phyloP scores from a whole-genome alignment of 2,329 filamentous ascomycete species.

The Coniochaeta sp. region DNA sequence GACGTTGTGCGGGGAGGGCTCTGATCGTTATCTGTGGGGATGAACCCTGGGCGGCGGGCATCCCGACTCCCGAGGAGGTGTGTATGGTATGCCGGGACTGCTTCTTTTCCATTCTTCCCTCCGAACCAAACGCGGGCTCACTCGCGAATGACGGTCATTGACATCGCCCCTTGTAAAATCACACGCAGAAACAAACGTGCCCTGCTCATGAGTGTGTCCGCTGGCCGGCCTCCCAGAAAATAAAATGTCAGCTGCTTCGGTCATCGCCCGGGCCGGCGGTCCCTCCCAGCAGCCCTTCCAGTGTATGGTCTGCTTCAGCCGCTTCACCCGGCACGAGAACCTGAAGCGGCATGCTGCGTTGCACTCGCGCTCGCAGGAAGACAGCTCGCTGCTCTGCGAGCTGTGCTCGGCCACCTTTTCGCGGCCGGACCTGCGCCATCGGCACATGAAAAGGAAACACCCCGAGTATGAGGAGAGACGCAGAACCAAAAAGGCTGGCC shows the following conservation, averaged over 20 bases:
- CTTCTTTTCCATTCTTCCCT: too few species aligned
- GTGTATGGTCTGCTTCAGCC: constrained; percentile 27
- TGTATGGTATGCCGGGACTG: too few species aligned
- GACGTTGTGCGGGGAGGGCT: too few species aligned
- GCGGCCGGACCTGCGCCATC: constrained; percentile 27
- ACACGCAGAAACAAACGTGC: too few species aligned
- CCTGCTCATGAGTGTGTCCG: too few species aligned
- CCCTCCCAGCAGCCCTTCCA: constrained; percentile 27
- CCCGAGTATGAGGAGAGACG: constrained; percentile 14
- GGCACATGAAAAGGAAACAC: constrained; percentile 34
- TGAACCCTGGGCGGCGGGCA: too few species aligned
- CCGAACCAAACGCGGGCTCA: too few species aligned
- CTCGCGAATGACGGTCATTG: too few species aligned
- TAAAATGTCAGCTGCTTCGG: constrained; percentile 5
- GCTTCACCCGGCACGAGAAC: constrained; percentile 30
- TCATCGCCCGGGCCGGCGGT: background rate
- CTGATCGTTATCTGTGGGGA: too few species aligned
- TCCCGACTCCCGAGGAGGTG: too few species aligned
- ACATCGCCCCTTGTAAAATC: too few species aligned
- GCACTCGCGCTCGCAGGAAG: constrained; percentile 23
- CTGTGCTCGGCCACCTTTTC: constrained; percentile 31
- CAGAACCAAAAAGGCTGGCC: constrained; percentile 2
- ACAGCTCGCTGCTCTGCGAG: constrained; percentile 23
- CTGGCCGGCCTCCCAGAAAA: background rate
- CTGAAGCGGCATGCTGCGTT: constrained; percentile 32